Evolutionary conservation across 192 early-diverging fungal species (phyloP).

Genomic region (Backusella morwellensis): DNA sequence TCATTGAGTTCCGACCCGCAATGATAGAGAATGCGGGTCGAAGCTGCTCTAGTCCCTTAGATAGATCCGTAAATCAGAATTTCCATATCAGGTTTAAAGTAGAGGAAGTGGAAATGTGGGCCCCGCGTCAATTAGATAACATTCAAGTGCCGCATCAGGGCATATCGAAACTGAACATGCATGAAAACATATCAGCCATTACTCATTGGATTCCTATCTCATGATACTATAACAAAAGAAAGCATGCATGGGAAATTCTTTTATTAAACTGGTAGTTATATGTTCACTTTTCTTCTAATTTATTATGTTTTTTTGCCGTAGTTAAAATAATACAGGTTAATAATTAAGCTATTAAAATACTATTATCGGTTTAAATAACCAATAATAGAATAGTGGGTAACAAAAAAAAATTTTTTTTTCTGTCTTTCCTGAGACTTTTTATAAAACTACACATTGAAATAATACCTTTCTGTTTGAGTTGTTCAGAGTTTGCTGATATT

Average conservation of each 20-base stretch:
- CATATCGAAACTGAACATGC: neutral
- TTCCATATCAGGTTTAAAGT: constrained; percentile 1
- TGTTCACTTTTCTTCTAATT: neutral
- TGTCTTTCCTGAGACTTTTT: neutral
- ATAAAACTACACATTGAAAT: neutral
- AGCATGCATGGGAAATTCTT: neutral
- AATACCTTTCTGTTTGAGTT: neutral
- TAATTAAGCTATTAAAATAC: neutral
- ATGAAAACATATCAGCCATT: neutral
- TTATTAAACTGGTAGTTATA: neutral
- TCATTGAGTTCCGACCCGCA: neutral
- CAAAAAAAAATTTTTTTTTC: neutral
- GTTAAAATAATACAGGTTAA: neutral
- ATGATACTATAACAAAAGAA: neutral
- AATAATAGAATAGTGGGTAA: neutral
- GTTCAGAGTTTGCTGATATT: neutral
- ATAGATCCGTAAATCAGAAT: neutral
- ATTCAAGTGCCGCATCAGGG: neutral
- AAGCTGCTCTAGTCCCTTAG: neutral
- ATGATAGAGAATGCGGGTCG: constrained; percentile 1
- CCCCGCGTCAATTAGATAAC: neutral
- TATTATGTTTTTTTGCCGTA: neutral
- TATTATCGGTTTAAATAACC: constrained; percentile 1
- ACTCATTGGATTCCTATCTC: neutral
- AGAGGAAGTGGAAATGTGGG: neutral